Evolutionary conservation across 192 early-diverging fungal genomes (phyloP).

Genomic region (Coemansia sp.): DNA sequence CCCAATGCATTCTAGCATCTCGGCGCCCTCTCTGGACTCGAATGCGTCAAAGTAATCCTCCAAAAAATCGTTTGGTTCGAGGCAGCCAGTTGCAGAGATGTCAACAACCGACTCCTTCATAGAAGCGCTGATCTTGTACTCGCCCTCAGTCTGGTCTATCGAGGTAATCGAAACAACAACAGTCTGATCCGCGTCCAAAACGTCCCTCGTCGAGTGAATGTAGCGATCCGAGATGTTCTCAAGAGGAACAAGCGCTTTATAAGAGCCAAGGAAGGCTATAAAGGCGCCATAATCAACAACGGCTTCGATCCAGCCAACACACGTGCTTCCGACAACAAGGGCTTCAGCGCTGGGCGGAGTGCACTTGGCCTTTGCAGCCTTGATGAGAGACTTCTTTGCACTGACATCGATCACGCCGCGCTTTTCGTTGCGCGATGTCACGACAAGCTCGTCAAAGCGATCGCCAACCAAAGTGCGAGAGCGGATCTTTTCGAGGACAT

Average conservation of each 20-base stretch:
- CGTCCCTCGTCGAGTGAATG: slow-evolving; percentile 59
- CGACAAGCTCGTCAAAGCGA: slow-evolving; percentile 62
- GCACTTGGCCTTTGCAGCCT: slow-evolving; percentile 59
- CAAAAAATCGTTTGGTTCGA: slow-evolving; percentile 58
- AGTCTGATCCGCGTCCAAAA: slow-evolving; percentile 67
- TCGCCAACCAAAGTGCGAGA: slow-evolving; percentile 28
- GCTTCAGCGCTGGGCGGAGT: slow-evolving; percentile 44
- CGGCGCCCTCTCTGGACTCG: slow-evolving; percentile 41
- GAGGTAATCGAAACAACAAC: slow-evolving; percentile 65
- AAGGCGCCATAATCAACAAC: slow-evolving; percentile 67
- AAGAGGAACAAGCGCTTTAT: slow-evolving; percentile 61
- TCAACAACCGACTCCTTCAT: slow-evolving; percentile 68
- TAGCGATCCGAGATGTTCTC: slow-evolving; percentile 66
- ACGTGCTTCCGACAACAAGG: slow-evolving; percentile 59
- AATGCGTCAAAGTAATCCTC: slow-evolving; percentile 56
- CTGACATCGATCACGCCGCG: slow-evolving; percentile 59
- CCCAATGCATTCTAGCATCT: slow-evolving; percentile 54
- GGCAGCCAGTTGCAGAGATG: slow-evolving; percentile 40
- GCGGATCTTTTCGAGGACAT: slow-evolving; percentile 27
- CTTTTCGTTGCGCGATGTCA: slow-evolving; percentile 56
- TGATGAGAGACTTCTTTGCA: slow-evolving; percentile 65
- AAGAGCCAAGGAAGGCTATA: slow-evolving; percentile 64
- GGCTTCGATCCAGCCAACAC: slow-evolving; percentile 68
- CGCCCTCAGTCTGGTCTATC: slow-evolving; percentile 55
- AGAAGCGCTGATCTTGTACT: slow-evolving; percentile 59